Base-by-base conservation (phyloP, 2,329 filamentous ascomycete genomes). In the Fusarium albosuccineum region DNA sequence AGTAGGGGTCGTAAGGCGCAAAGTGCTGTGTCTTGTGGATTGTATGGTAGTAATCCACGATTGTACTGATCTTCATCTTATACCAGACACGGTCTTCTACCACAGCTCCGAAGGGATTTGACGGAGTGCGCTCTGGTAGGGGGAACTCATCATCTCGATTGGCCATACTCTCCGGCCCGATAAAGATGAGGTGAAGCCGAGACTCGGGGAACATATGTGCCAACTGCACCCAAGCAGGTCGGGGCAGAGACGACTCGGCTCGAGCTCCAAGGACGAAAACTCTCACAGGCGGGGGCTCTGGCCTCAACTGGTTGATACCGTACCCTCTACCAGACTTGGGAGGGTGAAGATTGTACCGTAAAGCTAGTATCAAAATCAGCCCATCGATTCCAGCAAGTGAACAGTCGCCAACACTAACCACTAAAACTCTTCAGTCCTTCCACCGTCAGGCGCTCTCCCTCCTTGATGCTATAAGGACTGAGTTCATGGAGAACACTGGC, bases 31-130 rank as follows among this genome's bases (percentile, higher is more conserved):
- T 92, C 77, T 94, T 89, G 82, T 99, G 95, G 71, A 99, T 88
- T 3, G 93, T 98, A 80, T 99, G 95, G 82, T 97, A 99, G 82
- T 99, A 97, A 73, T 99, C 96, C 52, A 98, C 95, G 74, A 94
- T 97, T 1, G 97, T 99, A 78, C 91, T 96, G 75, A 99, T 97
- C 83, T 99, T 99, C 88, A 98, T 89, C 70, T 91, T 91, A 57
- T 91, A 89, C 76, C 91, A 93, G 9, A 99, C 86, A 53, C 95
- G 89, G 78, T 97, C 95, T 81, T 99, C 97, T 13, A 97, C 88
- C 53, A 99, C 86, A n/a, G 92, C 93, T 41, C 96, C 96, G 72
- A 94, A 99, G 1, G 96, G 96, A 76, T 99, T 99, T 9, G 84
- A 82, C 0, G 94, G 84, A 2, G 93, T 97, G 57, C 94, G 90